Evolutionary conservation across 495 filamentous ascomycete genomes (phyloP).

Genomic region (Aspergillus indologenus): DNA sequence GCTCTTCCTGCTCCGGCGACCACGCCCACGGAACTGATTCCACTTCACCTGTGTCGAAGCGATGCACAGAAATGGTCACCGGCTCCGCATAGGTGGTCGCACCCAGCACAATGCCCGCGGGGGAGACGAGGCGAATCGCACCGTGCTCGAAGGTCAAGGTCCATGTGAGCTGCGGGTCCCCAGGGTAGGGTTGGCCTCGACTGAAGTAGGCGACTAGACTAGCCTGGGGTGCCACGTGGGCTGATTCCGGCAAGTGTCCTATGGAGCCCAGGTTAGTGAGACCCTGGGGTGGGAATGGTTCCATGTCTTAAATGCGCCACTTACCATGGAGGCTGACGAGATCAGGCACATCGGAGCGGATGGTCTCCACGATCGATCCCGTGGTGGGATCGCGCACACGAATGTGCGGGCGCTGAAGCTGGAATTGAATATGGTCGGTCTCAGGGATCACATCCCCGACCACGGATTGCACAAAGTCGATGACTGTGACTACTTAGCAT

Average conservation of each 20-base stretch:
- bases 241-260: slow-evolving; percentile 7
- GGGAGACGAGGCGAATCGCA: slow-evolving; percentile 6
- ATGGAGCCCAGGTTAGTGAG: neutral
- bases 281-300: neutral
- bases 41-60: slow-evolving; percentile 2
- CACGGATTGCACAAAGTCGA: slow-evolving; percentile 13
- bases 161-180: slow-evolving; percentile 8
- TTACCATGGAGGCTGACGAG: slow-evolving; percentile 12
- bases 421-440: slow-evolving; percentile 9
- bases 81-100: neutral
- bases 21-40: slow-evolving; percentile 8
- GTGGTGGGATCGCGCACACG: slow-evolving; percentile 5
- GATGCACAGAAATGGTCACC: slow-evolving; percentile 7
- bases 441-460: slow-evolving; percentile 10
- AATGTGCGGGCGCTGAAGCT: slow-evolving; percentile 10
- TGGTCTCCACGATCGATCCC: slow-evolving; percentile 4
- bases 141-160: slow-evolving; percentile 10
- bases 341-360: slow-evolving; percentile 10
- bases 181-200: slow-evolving; percentile 8
- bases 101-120: slow-evolving; percentile 7
- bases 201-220: slow-evolving; percentile 10
- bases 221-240: slow-evolving; percentile 1
- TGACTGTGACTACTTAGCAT: slow-evolving; percentile 4
- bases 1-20: slow-evolving; percentile 6
- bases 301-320: neutral